Percentiles rank a stretch among this genome's conserved stretches.
Conservation (phyloP, 2,329 filamentous ascomycete genomes). For the Paraconiothyrium brasiliense region DNA sequence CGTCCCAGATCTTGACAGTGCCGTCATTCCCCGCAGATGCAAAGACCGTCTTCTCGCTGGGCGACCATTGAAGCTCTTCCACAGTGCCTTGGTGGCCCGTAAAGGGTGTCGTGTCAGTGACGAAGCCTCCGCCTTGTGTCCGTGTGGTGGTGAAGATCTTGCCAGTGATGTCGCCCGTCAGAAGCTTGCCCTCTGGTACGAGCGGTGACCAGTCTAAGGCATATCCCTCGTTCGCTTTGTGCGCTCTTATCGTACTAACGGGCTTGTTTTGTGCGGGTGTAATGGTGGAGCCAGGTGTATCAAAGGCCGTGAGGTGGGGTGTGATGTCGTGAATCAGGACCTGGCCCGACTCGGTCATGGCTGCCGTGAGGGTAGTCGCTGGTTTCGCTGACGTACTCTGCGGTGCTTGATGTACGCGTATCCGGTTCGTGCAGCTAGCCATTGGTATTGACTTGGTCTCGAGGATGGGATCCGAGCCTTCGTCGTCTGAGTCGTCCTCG, state of each 20-base stretch:
- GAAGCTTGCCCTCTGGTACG: constrained; percentile 80
- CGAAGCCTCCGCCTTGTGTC: constrained; percentile 87
- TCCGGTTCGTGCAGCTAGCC: constrained; percentile 89
- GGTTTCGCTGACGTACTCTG: constrained; percentile 74
- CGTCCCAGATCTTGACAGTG: constrained; percentile 95
- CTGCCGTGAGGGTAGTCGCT: constrained; percentile 85
- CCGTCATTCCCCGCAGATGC: constrained; percentile 94
- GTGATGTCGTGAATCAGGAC: constrained; percentile 95
- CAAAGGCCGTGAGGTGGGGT: constrained; percentile 87
- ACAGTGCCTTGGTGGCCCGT: constrained; percentile 84
- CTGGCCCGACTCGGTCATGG: constrained; percentile 89
- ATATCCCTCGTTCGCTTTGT: constrained; percentile 89
- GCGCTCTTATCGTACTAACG: constrained; percentile 84
- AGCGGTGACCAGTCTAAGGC: constrained; percentile 95
- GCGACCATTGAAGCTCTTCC: constrained; percentile 97
- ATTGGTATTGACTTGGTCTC: constrained; percentile 91
- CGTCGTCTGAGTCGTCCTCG: constrained; percentile 74
- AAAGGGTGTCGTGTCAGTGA: constrained; percentile 85
- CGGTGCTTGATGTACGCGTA: constrained; percentile 84
- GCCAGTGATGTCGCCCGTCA: constrained; percentile 92
- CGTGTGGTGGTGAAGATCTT: constrained; percentile 88
- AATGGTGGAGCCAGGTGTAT: constrained; percentile 83
- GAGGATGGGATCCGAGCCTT: constrained; percentile 83
- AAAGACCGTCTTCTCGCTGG: constrained; percentile 91
- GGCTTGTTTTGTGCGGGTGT: constrained; percentile 88